Evolutionary conservation across 805 yeast species (phyloP).

Genomic region (Candida silvatica): DNA sequence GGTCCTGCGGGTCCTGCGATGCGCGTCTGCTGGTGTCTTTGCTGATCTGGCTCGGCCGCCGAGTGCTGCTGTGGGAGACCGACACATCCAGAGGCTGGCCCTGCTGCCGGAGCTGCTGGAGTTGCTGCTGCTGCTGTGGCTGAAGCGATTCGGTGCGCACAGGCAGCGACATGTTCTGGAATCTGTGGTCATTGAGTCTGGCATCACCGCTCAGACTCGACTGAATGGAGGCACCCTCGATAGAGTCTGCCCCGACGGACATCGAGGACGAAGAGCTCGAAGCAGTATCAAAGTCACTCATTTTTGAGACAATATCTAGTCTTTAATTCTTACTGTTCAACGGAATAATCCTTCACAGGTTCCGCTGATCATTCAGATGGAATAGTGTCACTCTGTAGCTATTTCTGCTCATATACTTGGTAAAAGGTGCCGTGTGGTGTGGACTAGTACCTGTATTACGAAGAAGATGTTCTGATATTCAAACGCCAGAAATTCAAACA

Average conservation of each 20-base stretch:
- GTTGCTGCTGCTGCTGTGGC: not conserved
- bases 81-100: not conserved
- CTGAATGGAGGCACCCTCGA: slow-evolving; percentile 24
- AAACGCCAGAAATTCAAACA: too few species aligned
- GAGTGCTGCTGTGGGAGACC: not conserved
- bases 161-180: slow-evolving; percentile 25
- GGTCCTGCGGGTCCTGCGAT: not conserved
- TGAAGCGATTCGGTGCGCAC: slow-evolving; percentile 21
- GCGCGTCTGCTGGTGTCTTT: not conserved
- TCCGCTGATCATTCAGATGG: too few species aligned
- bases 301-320: too few species aligned
- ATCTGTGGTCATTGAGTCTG: slow-evolving; percentile 26
- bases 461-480: too few species aligned
- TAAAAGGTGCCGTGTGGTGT: too few species aligned
- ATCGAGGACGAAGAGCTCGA: slow-evolving; percentile 13
- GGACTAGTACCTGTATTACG: too few species aligned
- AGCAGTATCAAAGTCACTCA: slow-evolving; percentile 13
- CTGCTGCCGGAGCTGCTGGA: not conserved
- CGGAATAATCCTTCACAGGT: too few species aligned
- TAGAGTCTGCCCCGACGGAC: slow-evolving; percentile 19
- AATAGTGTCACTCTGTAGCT: too few species aligned
- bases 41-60: not conserved
- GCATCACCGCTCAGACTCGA: slow-evolving; percentile 29
- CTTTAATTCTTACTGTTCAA: too few species aligned
- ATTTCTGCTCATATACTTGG: too few species aligned